These are phyloP conservation scores for Phytopythium helicoides DNA, from an alignment of 352 stramenopile species.

Conservation along the genomic window DNA sequence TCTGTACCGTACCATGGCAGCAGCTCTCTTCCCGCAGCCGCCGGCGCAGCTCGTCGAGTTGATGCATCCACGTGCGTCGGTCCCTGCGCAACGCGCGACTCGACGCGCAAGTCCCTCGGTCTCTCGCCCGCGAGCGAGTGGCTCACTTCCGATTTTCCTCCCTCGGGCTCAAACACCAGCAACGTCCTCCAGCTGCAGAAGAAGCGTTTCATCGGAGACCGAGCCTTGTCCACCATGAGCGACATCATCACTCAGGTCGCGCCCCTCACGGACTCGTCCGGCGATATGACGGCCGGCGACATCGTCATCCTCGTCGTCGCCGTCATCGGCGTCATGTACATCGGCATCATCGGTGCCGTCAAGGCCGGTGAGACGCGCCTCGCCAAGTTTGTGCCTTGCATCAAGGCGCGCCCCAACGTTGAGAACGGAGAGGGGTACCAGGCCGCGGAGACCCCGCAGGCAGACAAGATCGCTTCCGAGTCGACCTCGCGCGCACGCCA, in stretches of 20 bases:
- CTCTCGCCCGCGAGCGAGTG: not conserved
- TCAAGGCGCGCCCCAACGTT: constrained; percentile 11
- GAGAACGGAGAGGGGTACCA: constrained; percentile 22
- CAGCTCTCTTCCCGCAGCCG: too few relatives aligned
- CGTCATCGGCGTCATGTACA: constrained; percentile 29
- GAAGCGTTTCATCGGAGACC: not conserved
- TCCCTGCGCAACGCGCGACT: too few relatives aligned
- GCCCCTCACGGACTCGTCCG: constrained; percentile 20
- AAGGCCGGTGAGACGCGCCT: constrained; percentile 34
- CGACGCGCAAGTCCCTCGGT: not conserved
- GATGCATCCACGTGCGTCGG: too few relatives aligned
- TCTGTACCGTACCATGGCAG: too few relatives aligned
- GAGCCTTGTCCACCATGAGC: not conserved
- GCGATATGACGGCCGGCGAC: constrained; percentile 28
- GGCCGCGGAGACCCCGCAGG: constrained; percentile 16
- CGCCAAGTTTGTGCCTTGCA: constrained; percentile 31
- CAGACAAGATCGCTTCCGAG: constrained; percentile 31
- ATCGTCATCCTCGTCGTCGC: constrained; percentile 30
- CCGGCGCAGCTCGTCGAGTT: too few relatives aligned
- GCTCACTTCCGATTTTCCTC: constrained; percentile 4
- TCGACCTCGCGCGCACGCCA: constrained; percentile 24
- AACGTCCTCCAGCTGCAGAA: not conserved
- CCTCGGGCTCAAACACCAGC: not conserved
- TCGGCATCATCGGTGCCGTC: constrained; percentile 32
- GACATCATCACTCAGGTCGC: constrained; percentile 16